Evolutionary conservation across 2,329 filamentous ascomycete genomes (phyloP).

Genomic region (Stagonosporopsis chrysanthemi): DNA sequence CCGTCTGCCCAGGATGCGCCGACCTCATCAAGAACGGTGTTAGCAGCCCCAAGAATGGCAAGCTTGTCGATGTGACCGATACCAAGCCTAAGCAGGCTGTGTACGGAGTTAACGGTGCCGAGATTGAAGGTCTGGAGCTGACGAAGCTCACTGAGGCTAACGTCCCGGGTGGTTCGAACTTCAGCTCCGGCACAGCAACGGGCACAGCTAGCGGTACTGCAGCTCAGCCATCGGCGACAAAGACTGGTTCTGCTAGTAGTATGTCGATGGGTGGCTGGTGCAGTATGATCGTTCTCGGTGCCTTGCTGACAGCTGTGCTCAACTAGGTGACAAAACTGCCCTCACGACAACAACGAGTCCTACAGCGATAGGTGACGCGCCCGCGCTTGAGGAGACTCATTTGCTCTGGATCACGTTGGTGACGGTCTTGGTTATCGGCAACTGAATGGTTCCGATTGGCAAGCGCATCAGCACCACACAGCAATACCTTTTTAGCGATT

Average conservation of each 20-base stretch:
- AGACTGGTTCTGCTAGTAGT: slow-evolving; percentile 26
- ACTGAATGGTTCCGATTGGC: background rate
- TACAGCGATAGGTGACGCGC: slow-evolving; percentile 6
- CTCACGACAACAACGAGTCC: background rate
- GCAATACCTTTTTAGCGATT: background rate
- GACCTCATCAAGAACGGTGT: slow-evolving; percentile 81
- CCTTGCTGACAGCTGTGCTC: slow-evolving; percentile 18
- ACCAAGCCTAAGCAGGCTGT: slow-evolving; percentile 66
- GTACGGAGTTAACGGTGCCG: slow-evolving; percentile 61
- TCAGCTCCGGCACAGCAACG: slow-evolving; percentile 20
- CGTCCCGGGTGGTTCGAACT: slow-evolving; percentile 56
- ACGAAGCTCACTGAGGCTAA: slow-evolving; percentile 63
- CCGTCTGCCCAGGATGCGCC: slow-evolving; percentile 68
- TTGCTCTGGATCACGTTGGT: background rate
- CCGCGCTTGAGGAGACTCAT: background rate
- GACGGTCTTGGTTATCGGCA: background rate
- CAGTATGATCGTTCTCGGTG: slow-evolving; percentile 13
- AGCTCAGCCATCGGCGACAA: slow-evolving; percentile 26
- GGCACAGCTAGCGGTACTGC: slow-evolving; percentile 19
- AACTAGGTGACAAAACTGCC: slow-evolving; percentile 8
- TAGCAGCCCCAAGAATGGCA: slow-evolving; percentile 63
- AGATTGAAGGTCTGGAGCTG: slow-evolving; percentile 70
- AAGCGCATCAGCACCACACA: background rate
- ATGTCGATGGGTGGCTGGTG: slow-evolving; percentile 19
- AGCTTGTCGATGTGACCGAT: slow-evolving; percentile 65